Percentiles rank a stretch among this genome's conserved stretches.
These are phyloP conservation scores for Glycyrrhiza uralensis DNA, from an alignment of 306 rosid genomes.

Conservation along the genomic window DNA sequence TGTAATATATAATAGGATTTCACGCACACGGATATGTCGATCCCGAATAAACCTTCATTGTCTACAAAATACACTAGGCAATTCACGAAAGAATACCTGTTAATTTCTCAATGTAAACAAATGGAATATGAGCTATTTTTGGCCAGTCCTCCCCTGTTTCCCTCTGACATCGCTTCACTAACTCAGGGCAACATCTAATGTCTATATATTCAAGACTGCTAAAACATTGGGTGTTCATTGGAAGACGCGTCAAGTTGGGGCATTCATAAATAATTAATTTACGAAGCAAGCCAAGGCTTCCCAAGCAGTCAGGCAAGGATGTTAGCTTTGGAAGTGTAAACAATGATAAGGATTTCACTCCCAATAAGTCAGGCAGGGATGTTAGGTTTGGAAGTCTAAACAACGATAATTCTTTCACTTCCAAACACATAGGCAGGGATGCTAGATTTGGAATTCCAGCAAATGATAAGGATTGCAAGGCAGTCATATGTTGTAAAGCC, in stretches of 20 bases:
- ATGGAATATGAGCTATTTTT: neutral
- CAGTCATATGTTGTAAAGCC: conserved; percentile 16
- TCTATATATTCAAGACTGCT: neutral
- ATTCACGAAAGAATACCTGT: no score
- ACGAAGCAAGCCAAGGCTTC: neutral
- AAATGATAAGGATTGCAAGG: neutral
- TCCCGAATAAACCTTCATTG: no score
- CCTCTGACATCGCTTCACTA: neutral
- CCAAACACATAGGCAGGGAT: no score
- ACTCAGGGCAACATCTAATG: neutral
- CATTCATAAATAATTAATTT: neutral
- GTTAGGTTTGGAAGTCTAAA: conserved; percentile 7
- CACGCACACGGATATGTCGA: no score
- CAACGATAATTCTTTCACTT: no score
- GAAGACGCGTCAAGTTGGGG: neutral
- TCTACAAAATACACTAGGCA: no score
- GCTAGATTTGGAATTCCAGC: neutral
- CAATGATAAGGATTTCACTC: neutral
- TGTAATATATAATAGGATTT: no score
- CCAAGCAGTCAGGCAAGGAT: neutral
- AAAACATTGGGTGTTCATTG: neutral
- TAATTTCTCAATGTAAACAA: neutral
- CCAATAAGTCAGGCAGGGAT: no score
- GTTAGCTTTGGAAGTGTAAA: neutral
- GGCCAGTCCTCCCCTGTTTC: neutral